Percentiles rank a stretch among this genome's conserved stretches.
Conservation (phyloP, 2,329 filamentous ascomycete genomes). For the Alternaria hordeiaustralica region DNA sequence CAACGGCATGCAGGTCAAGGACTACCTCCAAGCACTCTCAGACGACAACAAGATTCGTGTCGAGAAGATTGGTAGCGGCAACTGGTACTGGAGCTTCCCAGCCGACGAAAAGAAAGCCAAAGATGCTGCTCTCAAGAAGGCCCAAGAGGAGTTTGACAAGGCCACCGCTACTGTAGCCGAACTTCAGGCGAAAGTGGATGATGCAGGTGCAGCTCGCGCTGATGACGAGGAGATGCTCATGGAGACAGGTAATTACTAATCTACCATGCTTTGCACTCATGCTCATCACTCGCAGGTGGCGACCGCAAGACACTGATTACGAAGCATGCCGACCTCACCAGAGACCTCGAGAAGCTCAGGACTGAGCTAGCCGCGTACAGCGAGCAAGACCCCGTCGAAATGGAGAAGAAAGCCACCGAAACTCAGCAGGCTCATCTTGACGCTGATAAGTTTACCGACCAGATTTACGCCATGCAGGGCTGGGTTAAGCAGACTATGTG, state of each 20-base stretch:
- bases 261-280: background rate
- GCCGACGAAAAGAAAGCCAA: constrained; percentile 62
- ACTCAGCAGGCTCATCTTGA: constrained; percentile 34
- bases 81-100: constrained; percentile 75
- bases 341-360: constrained; percentile 48
- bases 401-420: constrained; percentile 50
- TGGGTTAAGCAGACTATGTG: constrained; percentile 48
- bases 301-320: constrained; percentile 49
- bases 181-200: constrained; percentile 50
- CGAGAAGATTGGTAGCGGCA: constrained; percentile 73
- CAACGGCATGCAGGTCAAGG: constrained; percentile 71
- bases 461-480: constrained; percentile 55
- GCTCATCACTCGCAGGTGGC: constrained; percentile 22
- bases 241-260: constrained; percentile 31
- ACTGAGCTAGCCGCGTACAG: constrained; percentile 54
- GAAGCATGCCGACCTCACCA: constrained; percentile 44
- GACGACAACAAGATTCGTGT: constrained; percentile 68
- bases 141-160: constrained; percentile 49
- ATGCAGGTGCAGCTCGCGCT: constrained; percentile 46
- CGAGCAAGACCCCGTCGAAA: constrained; percentile 54
- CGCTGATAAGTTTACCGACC: constrained; percentile 52
- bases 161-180: constrained; percentile 43
- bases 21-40: constrained; percentile 67
- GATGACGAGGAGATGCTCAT: constrained; percentile 49
- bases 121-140: constrained; percentile 48